Evolutionary conservation across 2,329 filamentous ascomycete genomes (phyloP), one percentile per base, ranked within the genome.

Genomic region (Scortechinia acanthostroma): DNA sequence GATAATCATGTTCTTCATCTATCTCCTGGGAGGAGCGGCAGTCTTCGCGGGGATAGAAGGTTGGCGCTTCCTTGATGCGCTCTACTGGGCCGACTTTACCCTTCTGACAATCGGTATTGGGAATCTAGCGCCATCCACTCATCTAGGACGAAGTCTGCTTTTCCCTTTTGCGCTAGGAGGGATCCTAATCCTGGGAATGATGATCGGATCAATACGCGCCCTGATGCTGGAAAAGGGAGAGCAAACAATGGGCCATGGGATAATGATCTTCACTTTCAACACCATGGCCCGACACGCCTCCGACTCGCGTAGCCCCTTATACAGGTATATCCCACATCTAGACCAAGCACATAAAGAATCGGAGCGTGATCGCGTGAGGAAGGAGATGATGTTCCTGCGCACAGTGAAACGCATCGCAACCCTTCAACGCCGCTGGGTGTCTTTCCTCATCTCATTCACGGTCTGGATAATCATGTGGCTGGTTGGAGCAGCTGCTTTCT

Each of bases 101-200:
- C 65, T 83, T 2, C 80, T 83, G 54, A 83, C 80, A 1, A 70
- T 83, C 23, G 80, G 79, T 0, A 79, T 80, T 37, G 79, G 79
- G n/a, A 77, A 83, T 49, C 66, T 69, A 20, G 56, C 64, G 10
- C 61, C 73, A 1, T 33, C 51, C 1, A 77, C 72, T 0, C 61
- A 74, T 15, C 62, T 86, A 0, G 81, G 80, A 1, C 74, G 84
- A 33, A 85, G 80, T 1, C 69, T 96, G 2, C 69, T 95, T 22
- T 83, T 95, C 44, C 91, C 91, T 0, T 96, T 87, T 53, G 83
- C 90, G 0, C 77, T 95, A 1, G 71, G 90, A 4, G 91, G 91
- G 2, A 84, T 93, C 46, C 86, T 94, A 48, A 91, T 86, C 52
- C 73, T 95, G 1, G 89, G 87, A 77, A 70, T 95, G 20, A 84